phyloP scores from a whole-genome alignment of 2,329 filamentous ascomycete species.

The Trichophyton equinum region DNA sequence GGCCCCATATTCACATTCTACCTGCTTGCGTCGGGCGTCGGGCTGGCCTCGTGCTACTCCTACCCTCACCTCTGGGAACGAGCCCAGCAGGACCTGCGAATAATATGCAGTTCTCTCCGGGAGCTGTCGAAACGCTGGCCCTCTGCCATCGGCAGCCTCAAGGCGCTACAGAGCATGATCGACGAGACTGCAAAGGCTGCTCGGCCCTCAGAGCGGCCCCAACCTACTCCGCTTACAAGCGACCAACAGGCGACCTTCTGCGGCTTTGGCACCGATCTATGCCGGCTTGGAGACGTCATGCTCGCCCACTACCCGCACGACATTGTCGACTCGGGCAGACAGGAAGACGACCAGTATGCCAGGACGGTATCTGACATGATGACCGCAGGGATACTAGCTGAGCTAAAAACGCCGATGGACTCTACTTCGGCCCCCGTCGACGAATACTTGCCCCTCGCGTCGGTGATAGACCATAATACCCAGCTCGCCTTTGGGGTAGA shows the following conservation, averaged over 20 bases:
- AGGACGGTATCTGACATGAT: constrained; percentile 16
- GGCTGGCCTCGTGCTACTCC: constrained; percentile 27
- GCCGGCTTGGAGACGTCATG: constrained; percentile 18
- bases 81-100: constrained; percentile 15
- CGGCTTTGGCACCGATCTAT: constrained; percentile 18
- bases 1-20: constrained; percentile 35
- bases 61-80: constrained; percentile 16
- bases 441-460: constrained; percentile 17
- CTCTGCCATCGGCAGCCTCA: constrained; percentile 19
- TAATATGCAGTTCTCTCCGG: constrained; percentile 18
- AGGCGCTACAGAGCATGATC: constrained; percentile 18
- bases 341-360: constrained; percentile 14
- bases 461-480: constrained; percentile 16
- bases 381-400: constrained; percentile 16
- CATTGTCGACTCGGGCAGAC: constrained; percentile 9
- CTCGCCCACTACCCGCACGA: constrained; percentile 13
- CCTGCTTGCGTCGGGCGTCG: constrained; percentile 29
- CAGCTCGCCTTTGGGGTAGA: constrained; percentile 9
- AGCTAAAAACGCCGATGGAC: constrained; percentile 14
- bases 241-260: constrained; percentile 18
- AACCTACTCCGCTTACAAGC: constrained; percentile 13
- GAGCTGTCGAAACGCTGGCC: constrained; percentile 21
- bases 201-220: constrained; percentile 9
- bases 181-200: constrained; percentile 12
- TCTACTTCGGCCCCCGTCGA: constrained; percentile 11